Evolutionary conservation across 192 early-diverging fungal species (phyloP), one percentile per base, ranked within the genome.

Genomic region (Spinellus fusiger): DNA sequence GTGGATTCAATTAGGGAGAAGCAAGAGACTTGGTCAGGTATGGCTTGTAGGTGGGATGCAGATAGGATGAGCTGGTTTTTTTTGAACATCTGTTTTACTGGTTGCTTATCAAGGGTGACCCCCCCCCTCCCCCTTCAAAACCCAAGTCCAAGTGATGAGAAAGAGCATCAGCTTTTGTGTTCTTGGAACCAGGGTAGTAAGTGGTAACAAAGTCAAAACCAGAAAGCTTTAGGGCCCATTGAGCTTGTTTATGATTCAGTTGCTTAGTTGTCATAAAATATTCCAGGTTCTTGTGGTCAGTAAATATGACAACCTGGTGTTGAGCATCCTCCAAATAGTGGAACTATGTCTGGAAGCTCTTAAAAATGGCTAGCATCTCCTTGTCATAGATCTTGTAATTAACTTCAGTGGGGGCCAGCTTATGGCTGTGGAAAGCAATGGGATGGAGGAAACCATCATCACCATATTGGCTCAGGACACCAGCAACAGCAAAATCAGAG

Each of bases 381-480:
- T 78, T 77, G 47, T 77, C 74, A 25, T 76, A 47, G n/a, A 73
- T 77, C 0, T 38, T 27, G 35, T 77, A 77, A 54, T 74, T 74
- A 10, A 56, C 28, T 56, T 78, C 49, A 22, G 74, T 60, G 2
- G 49, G 22, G 4, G 8, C 5, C 0, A 73, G 28, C 44, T 74
- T 68, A 1, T 57, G 56, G 0, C 56, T 65, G 26, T 33, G 54
- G 27, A 59, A 76, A 1, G 73, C 71, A 13, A 76, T 32, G 9
- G 73, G 74, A 20, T 73, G 74, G 9, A 76, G 44, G 5, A 53
- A 9, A 3, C 16, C 59, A 58, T 62, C 51, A 51, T 49, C 3
- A 12, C 23, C 53, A 9, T 9, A 5, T 51, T 57, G 63, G 16
- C 23, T 26, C 1, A 50, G 25, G 0, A 65, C 54, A 28, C 44